These are phyloP conservation scores for Heliosperma pusillum DNA, from an alignment of 148 eudicot genomes.

Conservation along the genomic window DNA sequence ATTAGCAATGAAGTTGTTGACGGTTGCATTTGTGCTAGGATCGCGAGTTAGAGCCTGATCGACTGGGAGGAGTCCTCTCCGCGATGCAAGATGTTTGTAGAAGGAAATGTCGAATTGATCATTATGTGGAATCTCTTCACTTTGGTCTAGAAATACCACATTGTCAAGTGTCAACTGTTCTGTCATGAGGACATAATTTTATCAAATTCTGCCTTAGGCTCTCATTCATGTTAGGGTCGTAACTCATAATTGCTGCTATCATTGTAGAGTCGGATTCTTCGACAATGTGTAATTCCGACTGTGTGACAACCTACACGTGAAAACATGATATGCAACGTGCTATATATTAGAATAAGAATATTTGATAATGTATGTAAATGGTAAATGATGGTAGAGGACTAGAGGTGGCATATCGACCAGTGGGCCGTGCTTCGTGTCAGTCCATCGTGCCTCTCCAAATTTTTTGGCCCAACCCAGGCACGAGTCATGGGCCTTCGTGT, in stretches of 20 bases:
- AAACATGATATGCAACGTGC: no score
- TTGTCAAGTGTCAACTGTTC: background rate
- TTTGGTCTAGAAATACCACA: background rate
- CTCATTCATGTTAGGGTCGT: background rate
- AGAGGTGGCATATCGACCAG: no score
- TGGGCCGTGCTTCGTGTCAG: no score
- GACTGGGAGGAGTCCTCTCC: slow-evolving; percentile 5
- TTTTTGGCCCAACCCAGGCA: no score
- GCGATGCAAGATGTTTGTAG: background rate
- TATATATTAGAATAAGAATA: background rate
- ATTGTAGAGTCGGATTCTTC: background rate
- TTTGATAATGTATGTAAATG: background rate
- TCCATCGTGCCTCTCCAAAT: no score
- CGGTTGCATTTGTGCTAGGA: background rate
- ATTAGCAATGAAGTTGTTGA: background rate
- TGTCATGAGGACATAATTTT: background rate
- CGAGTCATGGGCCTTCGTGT: no score
- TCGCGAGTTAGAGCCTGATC: background rate
- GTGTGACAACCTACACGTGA: slow-evolving; percentile 10
- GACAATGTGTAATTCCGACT: background rate
- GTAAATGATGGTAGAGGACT: no score
- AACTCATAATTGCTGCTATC: background rate
- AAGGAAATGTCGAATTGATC: background rate
- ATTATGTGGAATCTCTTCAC: background rate
- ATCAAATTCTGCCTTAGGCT: background rate